Evolutionary conservation across 164 flowering plant genomes (phyloP).

Genomic region (Tetracentron sinense): DNA sequence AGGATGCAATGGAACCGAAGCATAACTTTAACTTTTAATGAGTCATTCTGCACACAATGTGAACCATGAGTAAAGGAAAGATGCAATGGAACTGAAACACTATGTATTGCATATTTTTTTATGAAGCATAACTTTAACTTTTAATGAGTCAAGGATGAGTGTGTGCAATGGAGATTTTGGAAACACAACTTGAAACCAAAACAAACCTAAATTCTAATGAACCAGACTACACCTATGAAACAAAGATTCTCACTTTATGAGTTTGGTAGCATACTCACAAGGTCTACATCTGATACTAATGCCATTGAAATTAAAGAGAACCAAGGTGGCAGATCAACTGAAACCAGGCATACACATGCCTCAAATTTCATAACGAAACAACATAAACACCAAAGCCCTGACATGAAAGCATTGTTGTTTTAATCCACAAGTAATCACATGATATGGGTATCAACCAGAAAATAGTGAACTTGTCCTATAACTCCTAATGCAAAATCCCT

Average conservation of each 20-base stretch:
- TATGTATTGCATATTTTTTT: not conserved
- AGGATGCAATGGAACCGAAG: not conserved
- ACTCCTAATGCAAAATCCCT: no score
- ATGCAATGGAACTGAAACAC: not conserved
- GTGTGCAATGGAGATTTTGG: not conserved
- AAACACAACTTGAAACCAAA: not conserved
- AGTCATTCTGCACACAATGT: slow-evolving; percentile 39
- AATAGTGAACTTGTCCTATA: no score
- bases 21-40: no score
- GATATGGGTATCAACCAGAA: no score
- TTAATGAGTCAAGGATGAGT: no score
- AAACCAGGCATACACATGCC: slow-evolving; percentile 30
- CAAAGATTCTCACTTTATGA: not conserved
- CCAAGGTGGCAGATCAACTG: slow-evolving; percentile 90
- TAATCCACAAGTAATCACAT: no score
- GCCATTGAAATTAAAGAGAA: slow-evolving; percentile 66
- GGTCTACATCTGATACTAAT: slow-evolving; percentile 58
- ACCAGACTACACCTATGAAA: not conserved
- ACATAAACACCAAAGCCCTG: no score
- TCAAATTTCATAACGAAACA: no score
- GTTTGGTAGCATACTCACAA: slow-evolving; percentile 51
- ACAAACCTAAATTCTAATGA: no score
- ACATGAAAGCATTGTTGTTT: no score
- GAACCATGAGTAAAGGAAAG: slow-evolving; percentile 9
- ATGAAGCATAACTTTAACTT: no score